Conservation (phyloP, 257 asterid genomes). For the Lavandula angustifolia region DNA sequence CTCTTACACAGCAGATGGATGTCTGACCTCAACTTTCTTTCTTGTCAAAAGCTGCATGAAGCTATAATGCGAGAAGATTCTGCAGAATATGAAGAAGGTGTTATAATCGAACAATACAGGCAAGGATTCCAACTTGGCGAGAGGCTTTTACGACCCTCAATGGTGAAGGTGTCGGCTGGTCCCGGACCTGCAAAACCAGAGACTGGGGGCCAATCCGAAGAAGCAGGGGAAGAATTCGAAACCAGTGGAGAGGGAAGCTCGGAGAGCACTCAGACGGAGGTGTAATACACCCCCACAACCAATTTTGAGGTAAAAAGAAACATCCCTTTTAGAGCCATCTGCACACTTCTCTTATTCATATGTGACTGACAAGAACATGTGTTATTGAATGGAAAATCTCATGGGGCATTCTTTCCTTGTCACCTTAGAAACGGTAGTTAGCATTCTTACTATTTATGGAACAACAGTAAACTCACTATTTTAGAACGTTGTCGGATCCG, state of each 20-base stretch:
- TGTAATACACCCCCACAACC: slow-evolving; percentile 31
- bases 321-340: slow-evolving; percentile 3
- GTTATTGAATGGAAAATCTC: background rate
- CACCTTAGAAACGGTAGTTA: slow-evolving; percentile 6
- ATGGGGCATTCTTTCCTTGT: slow-evolving; percentile 14
- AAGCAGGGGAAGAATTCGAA: slow-evolving; percentile 14
- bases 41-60: slow-evolving; percentile 67
- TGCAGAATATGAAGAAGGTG: slow-evolving; percentile 63
- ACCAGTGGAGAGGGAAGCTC: slow-evolving; percentile 38
- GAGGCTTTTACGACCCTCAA: slow-evolving; percentile 83
- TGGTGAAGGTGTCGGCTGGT: slow-evolving; percentile 93
- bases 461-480: background rate
- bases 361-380: slow-evolving; percentile 14
- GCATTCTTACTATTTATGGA: background rate
- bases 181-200: slow-evolving; percentile 75
- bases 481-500: no score
- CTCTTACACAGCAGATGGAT: background rate
- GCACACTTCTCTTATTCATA: background rate
- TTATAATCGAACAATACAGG: slow-evolving; percentile 68
- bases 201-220: slow-evolving; percentile 35
- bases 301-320: slow-evolving; percentile 35
- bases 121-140: slow-evolving; percentile 77
- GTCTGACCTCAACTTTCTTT: slow-evolving; percentile 21
- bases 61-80: slow-evolving; percentile 95
- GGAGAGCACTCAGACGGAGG: slow-evolving; percentile 37